Evolutionary conservation across 2,329 filamentous ascomycete genomes (phyloP), one percentile per base, ranked within the genome.

Genomic region (Arthrobotrys conoides): DNA sequence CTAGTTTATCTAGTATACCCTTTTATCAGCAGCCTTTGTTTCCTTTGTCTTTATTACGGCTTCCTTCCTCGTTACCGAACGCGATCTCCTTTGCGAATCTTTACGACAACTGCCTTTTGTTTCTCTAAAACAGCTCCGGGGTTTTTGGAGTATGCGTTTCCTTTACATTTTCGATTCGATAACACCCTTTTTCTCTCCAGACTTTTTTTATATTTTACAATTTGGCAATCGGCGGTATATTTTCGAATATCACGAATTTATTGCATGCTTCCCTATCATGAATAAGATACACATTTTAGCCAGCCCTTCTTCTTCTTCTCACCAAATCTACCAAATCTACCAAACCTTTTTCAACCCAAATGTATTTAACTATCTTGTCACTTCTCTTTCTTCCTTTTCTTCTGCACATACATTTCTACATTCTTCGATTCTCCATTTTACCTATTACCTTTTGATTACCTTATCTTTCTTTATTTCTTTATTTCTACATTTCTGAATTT

Each of bases 221-320:
- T 71, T 77, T 77, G 73, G 73, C 73, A 71, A 71, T 77, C 66
- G 73, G 73, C 73, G 73, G 73, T 77, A 77, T 70, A 77, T 71
- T 67, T 67, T 77, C 73, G 67, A 76, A 76, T 71, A 77, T 77
- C 73, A 77, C 73, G 73, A 77, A 71, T 70, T 73, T 76, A 76
- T 76, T 76, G 72, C 72, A 76, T 76, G 66, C 64, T 68, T 59
- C 64, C 57, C 64, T 30, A 76, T 76, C 61, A 77, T 71, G 73
- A 77, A 77, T 67, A 77, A 71, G 51, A 77, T 66, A 77, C 46
- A 77, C 49, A 75, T 51, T 68, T 65, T 57, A 65, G 59, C 72
- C 59, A 66, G 71, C 46, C 65, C 64, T 66, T 51, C 65, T 70
- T 65, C 55, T 48, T 30, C 51, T 46, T 51, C 24, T 12, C n/a